A percentile compares a stretch with the other conserved stretches of the same genome.
Evolutionary conservation across 495 filamentous ascomycete genomes (phyloP).

Genomic region (Penicillium antarcticum): DNA sequence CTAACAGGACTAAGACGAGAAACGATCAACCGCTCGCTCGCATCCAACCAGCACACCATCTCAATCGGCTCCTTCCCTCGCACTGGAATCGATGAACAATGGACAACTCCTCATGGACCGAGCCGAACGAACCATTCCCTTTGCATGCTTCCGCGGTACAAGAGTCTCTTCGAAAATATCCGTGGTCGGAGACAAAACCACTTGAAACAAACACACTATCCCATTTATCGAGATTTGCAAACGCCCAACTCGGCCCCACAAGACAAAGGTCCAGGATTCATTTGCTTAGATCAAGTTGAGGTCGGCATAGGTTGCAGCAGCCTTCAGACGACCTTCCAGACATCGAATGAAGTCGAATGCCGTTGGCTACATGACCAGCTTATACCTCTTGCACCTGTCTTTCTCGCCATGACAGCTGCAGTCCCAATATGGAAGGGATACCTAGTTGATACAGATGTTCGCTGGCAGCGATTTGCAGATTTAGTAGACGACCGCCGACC

Average conservation of each 20-base stretch:
- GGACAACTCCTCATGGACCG: not conserved
- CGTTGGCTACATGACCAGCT: slow-evolving; percentile 87
- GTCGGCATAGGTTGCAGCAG: slow-evolving; percentile 93
- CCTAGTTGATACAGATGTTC: slow-evolving; percentile 80
- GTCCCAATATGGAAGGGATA: slow-evolving; percentile 92
- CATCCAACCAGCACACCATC: slow-evolving; percentile 1
- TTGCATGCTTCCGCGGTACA: not conserved
- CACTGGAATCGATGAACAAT: not conserved
- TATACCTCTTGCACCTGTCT: slow-evolving; percentile 78
- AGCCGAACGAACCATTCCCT: not conserved
- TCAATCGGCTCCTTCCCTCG: not conserved
- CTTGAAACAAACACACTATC: not conserved
- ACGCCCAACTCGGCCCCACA: not conserved
- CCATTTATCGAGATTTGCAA: not conserved
- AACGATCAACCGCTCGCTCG: slow-evolving; percentile 1
- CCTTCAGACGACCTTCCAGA: slow-evolving; percentile 89
- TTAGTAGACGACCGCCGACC: slow-evolving; percentile 81
- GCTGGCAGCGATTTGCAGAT: slow-evolving; percentile 87
- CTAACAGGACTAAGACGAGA: not conserved
- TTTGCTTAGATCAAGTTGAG: slow-evolving; percentile 92
- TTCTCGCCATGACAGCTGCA: slow-evolving; percentile 86
- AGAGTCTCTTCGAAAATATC: not conserved
- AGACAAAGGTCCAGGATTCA: slow-evolving; percentile 63
- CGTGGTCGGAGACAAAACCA: not conserved
- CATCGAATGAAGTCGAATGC: slow-evolving; percentile 84